Evolutionary conservation across 257 asterid species (phyloP).

Genomic region (Ocimum tenuiflorum): DNA sequence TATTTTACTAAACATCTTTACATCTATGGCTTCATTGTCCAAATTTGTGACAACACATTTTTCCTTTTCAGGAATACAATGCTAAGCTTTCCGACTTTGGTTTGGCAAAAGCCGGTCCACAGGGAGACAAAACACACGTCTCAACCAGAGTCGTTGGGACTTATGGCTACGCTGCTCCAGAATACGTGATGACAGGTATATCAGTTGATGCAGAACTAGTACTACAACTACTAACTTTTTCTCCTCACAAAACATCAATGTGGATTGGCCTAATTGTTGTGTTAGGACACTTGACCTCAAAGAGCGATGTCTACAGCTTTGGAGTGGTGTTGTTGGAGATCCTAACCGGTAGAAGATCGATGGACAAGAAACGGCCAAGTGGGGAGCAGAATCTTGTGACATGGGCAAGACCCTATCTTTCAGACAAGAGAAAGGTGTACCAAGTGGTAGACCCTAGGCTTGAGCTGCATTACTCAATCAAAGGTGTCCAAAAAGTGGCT

Average conservation of each 20-base stretch:
- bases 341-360: constrained; percentile 76
- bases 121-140: constrained; percentile 90
- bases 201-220: too few relatives aligned
- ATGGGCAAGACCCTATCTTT: constrained; percentile 84
- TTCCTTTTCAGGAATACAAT: constrained; percentile 52
- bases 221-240: too few relatives aligned
- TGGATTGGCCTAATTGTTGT: constrained; percentile 4
- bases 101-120: constrained; percentile 96
- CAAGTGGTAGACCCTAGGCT: constrained; percentile 87
- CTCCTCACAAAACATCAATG: too few relatives aligned
- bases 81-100: constrained; percentile 96
- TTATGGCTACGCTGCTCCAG: constrained; percentile 95
- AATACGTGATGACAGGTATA: constrained; percentile 98
- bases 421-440: constrained; percentile 73
- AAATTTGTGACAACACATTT: too few relatives aligned
- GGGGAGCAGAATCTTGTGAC: constrained; percentile 89
- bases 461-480: constrained; percentile 71
- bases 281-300: constrained; percentile 78
- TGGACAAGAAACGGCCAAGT: constrained; percentile 86
- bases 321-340: constrained; percentile 89
- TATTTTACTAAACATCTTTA: constrained; percentile 19
- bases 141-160: constrained; percentile 91
- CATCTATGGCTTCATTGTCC: background rate
- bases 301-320: constrained; percentile 88
- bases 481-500: constrained; percentile 72